Conservation (phyloP, 352 stramenopile species). For the Phytophthora multivora region DNA sequence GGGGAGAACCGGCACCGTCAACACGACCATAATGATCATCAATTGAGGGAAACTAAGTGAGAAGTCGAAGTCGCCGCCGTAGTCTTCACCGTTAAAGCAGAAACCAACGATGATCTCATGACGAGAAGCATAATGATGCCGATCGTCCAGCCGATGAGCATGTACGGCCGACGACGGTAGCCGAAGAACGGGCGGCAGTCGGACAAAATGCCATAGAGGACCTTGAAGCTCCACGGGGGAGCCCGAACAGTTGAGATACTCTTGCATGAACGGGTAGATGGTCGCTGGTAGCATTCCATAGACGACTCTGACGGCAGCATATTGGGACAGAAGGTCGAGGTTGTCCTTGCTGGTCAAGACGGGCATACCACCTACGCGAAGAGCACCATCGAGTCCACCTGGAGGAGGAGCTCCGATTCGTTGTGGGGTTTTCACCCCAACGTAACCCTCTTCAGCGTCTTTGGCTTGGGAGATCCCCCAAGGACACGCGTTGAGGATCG, state of each 20-base stretch:
- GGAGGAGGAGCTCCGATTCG: conserved; percentile 7
- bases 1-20: conserved; percentile 20
- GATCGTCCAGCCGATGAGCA: conserved; percentile 53
- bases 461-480: conserved; percentile 16
- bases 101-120: conserved; percentile 40
- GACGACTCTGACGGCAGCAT: conserved; percentile 41
- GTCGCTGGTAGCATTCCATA: conserved; percentile 42
- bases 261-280: conserved; percentile 48
- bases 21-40: conserved; percentile 42
- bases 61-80: conserved; percentile 18
- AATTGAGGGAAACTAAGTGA: conserved; percentile 28
- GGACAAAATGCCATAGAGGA: conserved; percentile 22
- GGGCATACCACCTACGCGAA: conserved; percentile 3
- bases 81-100: conserved; percentile 44
- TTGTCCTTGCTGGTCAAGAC: conserved; percentile 30
- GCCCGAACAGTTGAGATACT: conserved; percentile 48
- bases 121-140: conserved; percentile 46
- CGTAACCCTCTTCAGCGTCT: conserved; percentile 22
- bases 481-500: conserved; percentile 23
- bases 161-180: conserved; percentile 59
- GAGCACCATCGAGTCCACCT: not conserved
- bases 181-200: conserved; percentile 43
- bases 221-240: conserved; percentile 38
- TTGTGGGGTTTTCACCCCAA: conserved; percentile 28
- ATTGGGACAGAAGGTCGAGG: conserved; percentile 43